Evolutionary conservation across 257 asterid species (phyloP).

Genomic region (Thymus mandschuricus): DNA sequence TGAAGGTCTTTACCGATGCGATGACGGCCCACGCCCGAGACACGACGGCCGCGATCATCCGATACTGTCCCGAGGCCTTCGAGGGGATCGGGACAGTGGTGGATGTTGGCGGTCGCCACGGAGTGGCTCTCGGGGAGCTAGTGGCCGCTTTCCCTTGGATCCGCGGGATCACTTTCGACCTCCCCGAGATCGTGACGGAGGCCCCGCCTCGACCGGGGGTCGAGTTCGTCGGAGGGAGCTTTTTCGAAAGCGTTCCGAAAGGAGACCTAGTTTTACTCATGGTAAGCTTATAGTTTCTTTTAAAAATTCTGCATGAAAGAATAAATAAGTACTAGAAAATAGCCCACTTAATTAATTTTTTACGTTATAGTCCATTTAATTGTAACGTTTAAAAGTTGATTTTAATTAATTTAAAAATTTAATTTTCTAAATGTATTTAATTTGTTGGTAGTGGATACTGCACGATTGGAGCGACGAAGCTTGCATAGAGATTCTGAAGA

Average conservation of each 20-base stretch:
- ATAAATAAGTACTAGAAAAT: too few species aligned
- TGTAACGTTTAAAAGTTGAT: too few species aligned
- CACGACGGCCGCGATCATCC: slow-evolving; percentile 28
- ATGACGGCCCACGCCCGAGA: slow-evolving; percentile 50
- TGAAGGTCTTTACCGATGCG: slow-evolving; percentile 42
- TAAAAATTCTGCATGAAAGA: too few species aligned
- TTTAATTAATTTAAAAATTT: too few species aligned
- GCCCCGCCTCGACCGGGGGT: slow-evolving; percentile 41
- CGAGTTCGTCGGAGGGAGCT: slow-evolving; percentile 55
- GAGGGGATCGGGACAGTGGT: slow-evolving; percentile 49
- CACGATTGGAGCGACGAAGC: slow-evolving; percentile 71
- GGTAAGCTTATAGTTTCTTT: slow-evolving; percentile 36
- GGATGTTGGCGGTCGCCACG: slow-evolving; percentile 70
- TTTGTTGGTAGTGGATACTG: slow-evolving; percentile 43
- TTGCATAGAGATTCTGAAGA: slow-evolving; percentile 50
- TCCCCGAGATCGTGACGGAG: slow-evolving; percentile 49
- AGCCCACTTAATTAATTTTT: too few species aligned
- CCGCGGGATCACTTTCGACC: slow-evolving; percentile 46
- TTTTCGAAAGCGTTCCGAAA: slow-evolving; percentile 52
- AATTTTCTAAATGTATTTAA: too few species aligned
- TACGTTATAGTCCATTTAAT: too few species aligned
- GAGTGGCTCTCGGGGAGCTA: slow-evolving; percentile 41
- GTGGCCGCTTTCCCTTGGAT: slow-evolving; percentile 49
- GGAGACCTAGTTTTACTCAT: slow-evolving; percentile 56
- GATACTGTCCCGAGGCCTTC: slow-evolving; percentile 36